phyloP scores from a whole-genome alignment of 352 stramenopile species.

The Phytophthora ohioensis region DNA sequence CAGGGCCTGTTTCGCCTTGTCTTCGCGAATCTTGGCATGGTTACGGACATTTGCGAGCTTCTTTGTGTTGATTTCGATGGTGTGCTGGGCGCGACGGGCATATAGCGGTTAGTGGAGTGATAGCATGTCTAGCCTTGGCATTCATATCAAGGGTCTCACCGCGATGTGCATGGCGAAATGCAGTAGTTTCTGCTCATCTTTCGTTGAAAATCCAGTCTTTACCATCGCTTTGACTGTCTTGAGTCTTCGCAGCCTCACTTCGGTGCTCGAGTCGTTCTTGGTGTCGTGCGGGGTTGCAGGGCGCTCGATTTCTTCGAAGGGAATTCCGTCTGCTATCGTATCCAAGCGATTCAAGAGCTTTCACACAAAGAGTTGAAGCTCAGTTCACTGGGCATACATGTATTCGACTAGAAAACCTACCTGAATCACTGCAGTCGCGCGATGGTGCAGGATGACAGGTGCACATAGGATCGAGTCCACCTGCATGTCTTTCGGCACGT shows the following conservation, averaged over 20 bases:
- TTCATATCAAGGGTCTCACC: slow-evolving; percentile 24
- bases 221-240: slow-evolving; percentile 38
- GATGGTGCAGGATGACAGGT: slow-evolving; percentile 61
- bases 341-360: slow-evolving; percentile 69
- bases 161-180: slow-evolving; percentile 67
- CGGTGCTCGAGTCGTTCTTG: slow-evolving; percentile 39
- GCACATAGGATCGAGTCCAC: slow-evolving; percentile 70
- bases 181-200: slow-evolving; percentile 75
- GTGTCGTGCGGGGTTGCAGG: slow-evolving; percentile 24
- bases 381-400: not conserved
- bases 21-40: slow-evolving; percentile 53
- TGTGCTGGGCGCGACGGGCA: slow-evolving; percentile 40
- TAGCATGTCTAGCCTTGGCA: too few species aligned
- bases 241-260: slow-evolving; percentile 52
- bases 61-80: slow-evolving; percentile 61
- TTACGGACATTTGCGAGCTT: slow-evolving; percentile 39
- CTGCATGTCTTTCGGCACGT: slow-evolving; percentile 56
- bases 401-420: slow-evolving; percentile 14
- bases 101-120: not conserved
- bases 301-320: slow-evolving; percentile 5
- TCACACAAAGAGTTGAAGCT: not conserved
- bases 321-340: slow-evolving; percentile 15
- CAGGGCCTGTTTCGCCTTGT: slow-evolving; percentile 54
- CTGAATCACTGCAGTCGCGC: slow-evolving; percentile 67
- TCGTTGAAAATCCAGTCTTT: slow-evolving; percentile 55